phyloP scores from a whole-genome alignment of 805 yeast species.

The Yamadazyma sp. region DNA sequence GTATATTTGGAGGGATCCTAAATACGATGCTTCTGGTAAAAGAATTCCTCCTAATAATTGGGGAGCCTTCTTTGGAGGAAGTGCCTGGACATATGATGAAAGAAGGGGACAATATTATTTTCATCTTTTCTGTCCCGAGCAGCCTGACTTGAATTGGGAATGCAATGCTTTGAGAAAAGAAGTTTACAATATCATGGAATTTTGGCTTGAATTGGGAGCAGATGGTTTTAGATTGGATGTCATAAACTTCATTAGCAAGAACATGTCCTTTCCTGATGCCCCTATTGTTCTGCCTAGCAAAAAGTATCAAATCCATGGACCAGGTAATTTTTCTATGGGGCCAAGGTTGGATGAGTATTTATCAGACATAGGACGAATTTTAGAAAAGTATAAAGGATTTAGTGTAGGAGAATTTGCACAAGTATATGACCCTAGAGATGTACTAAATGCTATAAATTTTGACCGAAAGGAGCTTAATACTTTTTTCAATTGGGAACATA shows the following conservation, averaged over 20 bases:
- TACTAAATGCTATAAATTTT: slow-evolving; percentile 46
- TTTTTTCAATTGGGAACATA: slow-evolving; percentile 38
- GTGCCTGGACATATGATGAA: slow-evolving; percentile 59
- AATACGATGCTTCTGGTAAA: slow-evolving; percentile 43
- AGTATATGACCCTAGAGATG: slow-evolving; percentile 44
- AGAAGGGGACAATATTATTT: slow-evolving; percentile 54
- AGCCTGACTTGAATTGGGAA: slow-evolving; percentile 68
- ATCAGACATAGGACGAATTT: too few species aligned
- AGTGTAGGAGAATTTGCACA: slow-evolving; percentile 55
- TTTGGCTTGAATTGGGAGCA: slow-evolving; percentile 55
- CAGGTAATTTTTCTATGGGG: slow-evolving; percentile 43
- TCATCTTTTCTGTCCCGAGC: slow-evolving; percentile 49
- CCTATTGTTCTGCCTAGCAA: slow-evolving; percentile 43
- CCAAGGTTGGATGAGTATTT: slow-evolving; percentile 59
- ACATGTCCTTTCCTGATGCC: slow-evolving; percentile 44
- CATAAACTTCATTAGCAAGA: slow-evolving; percentile 52
- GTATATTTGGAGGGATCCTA: slow-evolving; percentile 57
- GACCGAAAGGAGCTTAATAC: slow-evolving; percentile 59
- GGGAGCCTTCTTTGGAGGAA: slow-evolving; percentile 50
- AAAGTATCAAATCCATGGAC: slow-evolving; percentile 39
- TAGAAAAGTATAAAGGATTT: slow-evolving; percentile 44
- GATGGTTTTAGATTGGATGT: slow-evolving; percentile 61
- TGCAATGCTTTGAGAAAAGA: slow-evolving; percentile 35
- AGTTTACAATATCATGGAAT: slow-evolving; percentile 47
- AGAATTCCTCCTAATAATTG: slow-evolving; percentile 59